Percentiles rank a stretch among this genome's conserved stretches.
phyloP scores from a whole-genome alignment of 2,329 filamentous ascomycete species.

The Rhytidhysteron rufulum region DNA sequence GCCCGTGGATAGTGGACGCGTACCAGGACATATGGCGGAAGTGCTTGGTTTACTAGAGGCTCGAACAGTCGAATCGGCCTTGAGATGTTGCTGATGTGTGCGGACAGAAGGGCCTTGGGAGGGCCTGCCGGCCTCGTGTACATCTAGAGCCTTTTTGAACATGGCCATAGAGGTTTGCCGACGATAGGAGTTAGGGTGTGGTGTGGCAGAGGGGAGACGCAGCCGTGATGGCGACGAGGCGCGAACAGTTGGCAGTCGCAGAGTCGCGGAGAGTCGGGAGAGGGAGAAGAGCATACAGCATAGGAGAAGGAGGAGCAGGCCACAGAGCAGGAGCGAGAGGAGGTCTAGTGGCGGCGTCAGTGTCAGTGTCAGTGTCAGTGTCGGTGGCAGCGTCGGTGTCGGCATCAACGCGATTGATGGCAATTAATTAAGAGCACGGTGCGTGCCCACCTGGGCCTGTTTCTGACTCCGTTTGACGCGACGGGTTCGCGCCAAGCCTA shows the following conservation, averaged over 20 bases:
- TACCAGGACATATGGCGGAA: constrained; percentile 32
- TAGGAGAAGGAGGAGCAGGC: constrained; percentile 21
- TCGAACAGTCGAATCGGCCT: constrained; percentile 30
- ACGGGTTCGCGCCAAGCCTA: too few species aligned
- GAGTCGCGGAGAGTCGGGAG: constrained; percentile 26
- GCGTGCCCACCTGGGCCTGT: too few species aligned
- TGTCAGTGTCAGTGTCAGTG: too few species aligned
- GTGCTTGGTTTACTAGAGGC: constrained; percentile 38
- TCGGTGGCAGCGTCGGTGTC: too few species aligned
- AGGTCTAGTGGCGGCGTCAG: constrained; percentile 19
- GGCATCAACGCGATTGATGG: too few species aligned
- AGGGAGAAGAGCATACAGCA: constrained; percentile 38
- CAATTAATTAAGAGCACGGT: too few species aligned
- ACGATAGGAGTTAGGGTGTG: constrained; percentile 2
- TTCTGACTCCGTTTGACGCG: too few species aligned
- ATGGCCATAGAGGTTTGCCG: constrained; percentile 18
- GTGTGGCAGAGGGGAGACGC: constrained; percentile 10
- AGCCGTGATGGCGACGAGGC: constrained; percentile 19
- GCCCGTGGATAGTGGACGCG: constrained; percentile 25
- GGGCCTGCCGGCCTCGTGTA: constrained; percentile 32
- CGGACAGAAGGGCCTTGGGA: constrained; percentile 14
- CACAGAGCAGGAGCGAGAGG: constrained; percentile 17
- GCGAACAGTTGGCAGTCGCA: constrained; percentile 25
- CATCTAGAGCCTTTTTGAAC: constrained; percentile 40
- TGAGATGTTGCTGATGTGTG: constrained; percentile 23